Evolutionary conservation across 352 stramenopile genomes (phyloP), one percentile per base, ranked within the genome.

Genomic region (Pythium guiyangense): DNA sequence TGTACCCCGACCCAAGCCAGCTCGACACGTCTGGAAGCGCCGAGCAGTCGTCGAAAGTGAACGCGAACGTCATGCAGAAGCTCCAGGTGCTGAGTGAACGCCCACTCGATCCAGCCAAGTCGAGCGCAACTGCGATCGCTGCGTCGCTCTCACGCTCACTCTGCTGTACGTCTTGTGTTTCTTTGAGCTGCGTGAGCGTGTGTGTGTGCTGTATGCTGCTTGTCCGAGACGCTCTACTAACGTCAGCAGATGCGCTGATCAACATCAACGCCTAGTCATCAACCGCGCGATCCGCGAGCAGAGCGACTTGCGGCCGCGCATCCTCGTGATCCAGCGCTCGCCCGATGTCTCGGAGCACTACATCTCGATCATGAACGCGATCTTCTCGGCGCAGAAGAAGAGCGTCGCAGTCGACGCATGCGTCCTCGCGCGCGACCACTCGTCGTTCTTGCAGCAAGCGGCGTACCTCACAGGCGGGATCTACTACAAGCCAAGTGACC

Each of bases 291-390:
- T 92, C 42, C 84, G 75, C 31, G 84, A 94, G 49, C 71, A 94
- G 49, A 61, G 71, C 17, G 82, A 94, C 50, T 52, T 92, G 26
- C 79, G 73, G 22, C 81, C 86, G 26, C 77, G 84, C n/a, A 92
- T 96, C 51, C 69, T 96, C 52, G 74, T 94, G 39, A 63, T 96
- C 47, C 84, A 96, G 52, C 90, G 88, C 54, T 88, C 83, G 15
- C 73, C 81, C 3, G 86, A 96, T 52, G 82, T 93, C 53, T 88
- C 86, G 43, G 75, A 83, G 64, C 84, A 94, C 63, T 96, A 96
- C 69, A 96, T 96, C 50, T 82, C 84, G 14, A 90, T 94, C 67
- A 96, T 96, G 86, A 96, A 96, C 60, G 80, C 73, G 56, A 94
- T 94, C 57, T 96, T 96, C 63, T 94, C 86, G 42, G 86, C 86